phyloP scores from a whole-genome alignment of 225 moss, liverwort and hornwort species.

The Marchantia polymorpha region DNA sequence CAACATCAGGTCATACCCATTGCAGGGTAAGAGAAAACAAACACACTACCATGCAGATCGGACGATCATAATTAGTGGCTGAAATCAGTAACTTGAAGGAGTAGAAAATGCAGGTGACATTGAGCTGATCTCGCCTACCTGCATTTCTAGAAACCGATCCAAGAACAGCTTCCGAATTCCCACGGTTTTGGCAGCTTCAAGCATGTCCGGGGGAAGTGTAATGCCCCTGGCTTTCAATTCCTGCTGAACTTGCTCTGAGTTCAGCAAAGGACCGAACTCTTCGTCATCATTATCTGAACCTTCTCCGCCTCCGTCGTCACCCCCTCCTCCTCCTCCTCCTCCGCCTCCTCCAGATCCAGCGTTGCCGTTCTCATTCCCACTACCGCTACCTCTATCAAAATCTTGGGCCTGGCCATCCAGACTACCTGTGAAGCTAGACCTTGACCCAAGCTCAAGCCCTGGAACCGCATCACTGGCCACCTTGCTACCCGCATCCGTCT shows the following conservation, averaged over 20 bases:
- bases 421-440: constrained; percentile 6
- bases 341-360: constrained; percentile 20
- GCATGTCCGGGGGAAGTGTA: constrained; percentile 75
- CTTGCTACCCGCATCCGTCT: constrained; percentile 1
- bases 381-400: constrained; percentile 18
- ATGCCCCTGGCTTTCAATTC: constrained; percentile 55
- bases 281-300: constrained; percentile 22
- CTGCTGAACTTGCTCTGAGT: constrained; percentile 68
- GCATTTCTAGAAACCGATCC: constrained; percentile 70
- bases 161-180: constrained; percentile 81
- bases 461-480: constrained; percentile 14
- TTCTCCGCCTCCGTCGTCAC: constrained; percentile 32
- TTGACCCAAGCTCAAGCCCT: constrained; percentile 19
- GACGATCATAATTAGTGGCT: not conserved
- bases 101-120: not conserved
- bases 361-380: constrained; percentile 26
- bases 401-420: constrained; percentile 1
- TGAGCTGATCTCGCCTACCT: constrained; percentile 31
- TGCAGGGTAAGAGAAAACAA: not conserved
- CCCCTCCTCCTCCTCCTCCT: constrained; percentile 40
- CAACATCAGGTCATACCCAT: not conserved
- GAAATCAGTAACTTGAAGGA: not conserved
- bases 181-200: constrained; percentile 63
- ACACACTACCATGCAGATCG: too few species aligned
- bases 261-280: constrained; percentile 72